phyloP scores from a whole-genome alignment of 2,329 filamentous ascomycete species.

The Karstenula rhodostoma region DNA sequence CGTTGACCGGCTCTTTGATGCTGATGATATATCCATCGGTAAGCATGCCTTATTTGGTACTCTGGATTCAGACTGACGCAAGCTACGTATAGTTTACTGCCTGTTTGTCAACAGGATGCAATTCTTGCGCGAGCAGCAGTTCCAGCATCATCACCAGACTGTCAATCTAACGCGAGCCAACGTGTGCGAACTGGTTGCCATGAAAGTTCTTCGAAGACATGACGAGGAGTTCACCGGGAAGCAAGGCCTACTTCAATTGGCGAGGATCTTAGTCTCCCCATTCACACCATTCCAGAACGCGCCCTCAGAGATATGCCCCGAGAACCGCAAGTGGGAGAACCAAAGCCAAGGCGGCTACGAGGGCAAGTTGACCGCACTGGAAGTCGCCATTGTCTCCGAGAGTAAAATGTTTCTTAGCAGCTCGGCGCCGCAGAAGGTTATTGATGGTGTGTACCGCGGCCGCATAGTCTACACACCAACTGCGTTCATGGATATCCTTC shows the following conservation, averaged over 20 bases:
- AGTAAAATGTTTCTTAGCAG: constrained; percentile 80
- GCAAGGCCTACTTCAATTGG: constrained; percentile 74
- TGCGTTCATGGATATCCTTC: constrained; percentile 82
- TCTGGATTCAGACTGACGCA: constrained; percentile 15
- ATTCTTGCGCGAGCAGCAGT: constrained; percentile 79
- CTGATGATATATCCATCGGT: constrained; percentile 81
- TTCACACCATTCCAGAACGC: constrained; percentile 89
- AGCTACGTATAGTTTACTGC: constrained; percentile 70
- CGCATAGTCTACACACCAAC: constrained; percentile 83
- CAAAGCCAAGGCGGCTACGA: constrained; percentile 58
- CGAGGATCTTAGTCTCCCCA: constrained; percentile 81
- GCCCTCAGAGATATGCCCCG: constrained; percentile 69
- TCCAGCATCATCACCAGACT: constrained; percentile 79
- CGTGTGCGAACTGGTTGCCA: constrained; percentile 81
- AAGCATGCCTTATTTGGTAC: constrained; percentile 29
- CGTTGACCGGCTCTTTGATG: constrained; percentile 83
- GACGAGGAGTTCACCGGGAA: constrained; percentile 78
- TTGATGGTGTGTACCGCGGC: constrained; percentile 83
- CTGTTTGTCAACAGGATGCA: constrained; percentile 82
- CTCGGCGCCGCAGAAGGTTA: constrained; percentile 81
- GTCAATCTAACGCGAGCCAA: constrained; percentile 80
- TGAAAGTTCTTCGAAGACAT: constrained; percentile 78
- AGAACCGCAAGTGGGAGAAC: constrained; percentile 60
- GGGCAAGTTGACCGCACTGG: constrained; percentile 76
- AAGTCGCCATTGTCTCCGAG: constrained; percentile 83